Base-by-base conservation (phyloP, 129 eudicot genomes). In the Centrapalus pauciflorus region DNA sequence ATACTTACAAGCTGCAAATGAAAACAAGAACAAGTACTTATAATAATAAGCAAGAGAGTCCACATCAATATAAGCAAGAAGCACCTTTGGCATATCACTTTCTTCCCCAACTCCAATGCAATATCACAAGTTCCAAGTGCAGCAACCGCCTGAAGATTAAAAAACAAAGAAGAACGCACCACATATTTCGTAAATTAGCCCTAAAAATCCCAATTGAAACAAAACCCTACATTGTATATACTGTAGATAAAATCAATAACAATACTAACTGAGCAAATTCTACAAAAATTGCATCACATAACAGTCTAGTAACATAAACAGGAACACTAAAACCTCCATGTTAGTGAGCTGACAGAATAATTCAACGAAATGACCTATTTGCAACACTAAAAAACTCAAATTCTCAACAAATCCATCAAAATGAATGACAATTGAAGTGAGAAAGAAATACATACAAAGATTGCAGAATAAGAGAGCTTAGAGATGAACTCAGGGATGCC, bases 401-500 rank as follows among this genome's bases (percentile, higher is more conserved):
- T 21, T 59, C n/a, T n/a, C 8, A 70, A 21, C 48, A 43, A 60
- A 43, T 32, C 72, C 51, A 7, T 48, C 13, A 30, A 3, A 21
- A 6, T 2, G 14, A 4, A 20, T 10, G 24, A 23, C 17, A 11
- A 25, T n/a, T 0, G 30, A 76, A 70, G 19, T 5, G 21, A 32
- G 3, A n/a, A 33, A 30, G 21, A 38, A n/a, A n/a, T n/a, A 49
- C 87, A 51, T 84, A 92, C 98, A n/a, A 88, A 81, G 57, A 92
- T 75, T 33, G 96, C 79, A 17, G 91, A 73, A 67, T 75, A 84
- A 0, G 98, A 88, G 54, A 82, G 74, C 74, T 85, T 85, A 49
- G 98, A 92, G 74, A 92, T 81, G 81, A 92, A 74, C 43, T 88
- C 85, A 0, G 98, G 98, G 62, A 92, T 68, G 72, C 98, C 96